Conservation (phyloP, 2,329 filamentous ascomycete species). For the Monilinia fructigena region DNA sequence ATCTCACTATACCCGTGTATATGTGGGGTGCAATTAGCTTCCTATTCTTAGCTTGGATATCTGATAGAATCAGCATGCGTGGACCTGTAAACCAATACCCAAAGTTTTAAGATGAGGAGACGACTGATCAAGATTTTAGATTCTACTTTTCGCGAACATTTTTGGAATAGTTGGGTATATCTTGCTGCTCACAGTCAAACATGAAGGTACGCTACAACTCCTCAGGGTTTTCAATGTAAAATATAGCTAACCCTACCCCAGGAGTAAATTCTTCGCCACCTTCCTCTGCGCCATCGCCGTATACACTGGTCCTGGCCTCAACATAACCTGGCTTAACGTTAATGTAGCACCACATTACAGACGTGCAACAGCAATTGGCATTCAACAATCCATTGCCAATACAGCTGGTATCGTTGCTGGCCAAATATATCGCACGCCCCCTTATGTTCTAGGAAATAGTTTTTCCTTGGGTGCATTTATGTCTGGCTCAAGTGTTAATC, state of each 20-base stretch:
- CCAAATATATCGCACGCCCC: constrained; percentile 31
- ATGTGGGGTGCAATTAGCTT: constrained; percentile 49
- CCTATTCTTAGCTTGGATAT: constrained; percentile 47
- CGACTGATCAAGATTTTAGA: constrained; percentile 31
- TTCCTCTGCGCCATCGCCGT: constrained; percentile 50
- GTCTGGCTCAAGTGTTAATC: constrained; percentile 40
- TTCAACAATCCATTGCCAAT: constrained; percentile 49
- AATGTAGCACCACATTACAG: constrained; percentile 49
- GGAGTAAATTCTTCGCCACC: constrained; percentile 47
- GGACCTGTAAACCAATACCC: constrained; percentile 23
- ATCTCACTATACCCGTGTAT: constrained; percentile 58
- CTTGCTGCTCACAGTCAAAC: constrained; percentile 48
- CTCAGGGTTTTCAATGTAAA: background rate
- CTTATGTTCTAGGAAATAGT: constrained; percentile 32
- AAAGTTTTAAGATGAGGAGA: background rate
- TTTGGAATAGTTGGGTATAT: constrained; percentile 52
- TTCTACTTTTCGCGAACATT: constrained; percentile 42
- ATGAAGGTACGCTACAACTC: constrained; percentile 37
- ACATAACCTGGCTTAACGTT: constrained; percentile 49
- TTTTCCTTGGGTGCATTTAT: constrained; percentile 31
- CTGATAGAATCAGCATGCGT: constrained; percentile 43
- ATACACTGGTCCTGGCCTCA: constrained; percentile 50
- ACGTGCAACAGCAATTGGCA: constrained; percentile 48
- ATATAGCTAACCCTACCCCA: background rate
- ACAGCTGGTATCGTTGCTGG: constrained; percentile 47